These are phyloP conservation scores for Trichoderma harzianum DNA, from an alignment of 2,329 filamentous ascomycete genomes.

Conservation along the genomic window DNA sequence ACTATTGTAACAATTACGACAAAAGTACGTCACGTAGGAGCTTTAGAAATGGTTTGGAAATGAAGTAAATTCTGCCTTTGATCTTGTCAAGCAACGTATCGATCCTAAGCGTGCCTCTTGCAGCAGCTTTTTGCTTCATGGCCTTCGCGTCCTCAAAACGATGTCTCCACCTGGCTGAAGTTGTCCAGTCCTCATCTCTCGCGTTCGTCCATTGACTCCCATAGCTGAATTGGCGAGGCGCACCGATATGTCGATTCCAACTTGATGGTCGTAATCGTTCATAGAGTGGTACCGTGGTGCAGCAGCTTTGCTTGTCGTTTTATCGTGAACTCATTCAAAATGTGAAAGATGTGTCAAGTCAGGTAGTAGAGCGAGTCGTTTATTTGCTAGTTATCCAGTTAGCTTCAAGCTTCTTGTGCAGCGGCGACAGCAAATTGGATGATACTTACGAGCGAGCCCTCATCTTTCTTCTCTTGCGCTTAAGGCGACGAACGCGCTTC, in stretches of 20 bases:
- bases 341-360: constrained; percentile 47
- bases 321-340: constrained; percentile 34
- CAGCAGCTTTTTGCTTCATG: constrained; percentile 28
- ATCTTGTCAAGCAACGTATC: constrained; percentile 28
- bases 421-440: neutral
- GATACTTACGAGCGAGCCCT: constrained; percentile 87
- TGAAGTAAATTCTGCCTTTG: constrained; percentile 27
- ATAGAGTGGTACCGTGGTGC: constrained; percentile 8
- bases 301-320: constrained; percentile 27
- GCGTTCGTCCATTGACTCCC: constrained; percentile 28
- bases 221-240: constrained; percentile 18
- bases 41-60: neutral
- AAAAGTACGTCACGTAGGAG: neutral
- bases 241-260: constrained; percentile 12
- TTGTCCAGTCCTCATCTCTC: constrained; percentile 33
- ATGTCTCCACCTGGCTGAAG: constrained; percentile 30
- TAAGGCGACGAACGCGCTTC: constrained; percentile 98
- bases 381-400: constrained; percentile 56
- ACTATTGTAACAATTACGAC: neutral
- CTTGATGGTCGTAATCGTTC: neutral
- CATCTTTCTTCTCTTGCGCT: constrained; percentile 99
- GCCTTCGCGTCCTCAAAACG: constrained; percentile 30
- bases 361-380: constrained; percentile 60
- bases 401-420: constrained; percentile 28
- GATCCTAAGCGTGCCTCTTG: constrained; percentile 26